Conservation (phyloP, 176 grass and related monocot species). For the Chloris gayana region DNA sequence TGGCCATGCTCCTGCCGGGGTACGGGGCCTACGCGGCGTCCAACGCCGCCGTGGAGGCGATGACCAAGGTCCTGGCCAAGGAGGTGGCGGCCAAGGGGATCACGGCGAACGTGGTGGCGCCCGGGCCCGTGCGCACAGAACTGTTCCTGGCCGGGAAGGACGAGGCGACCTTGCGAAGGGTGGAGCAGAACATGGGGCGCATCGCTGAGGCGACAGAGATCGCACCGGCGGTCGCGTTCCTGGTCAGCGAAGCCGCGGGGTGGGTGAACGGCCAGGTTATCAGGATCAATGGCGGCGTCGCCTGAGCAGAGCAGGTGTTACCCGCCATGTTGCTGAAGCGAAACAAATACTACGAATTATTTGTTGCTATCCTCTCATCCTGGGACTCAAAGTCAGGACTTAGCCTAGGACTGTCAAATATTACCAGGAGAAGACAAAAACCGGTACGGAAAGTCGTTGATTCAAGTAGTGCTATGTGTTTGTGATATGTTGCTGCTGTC, state of each 20-base stretch:
- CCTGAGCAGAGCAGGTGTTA: background rate
- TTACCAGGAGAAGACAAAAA: too few species aligned
- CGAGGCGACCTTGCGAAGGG: background rate
- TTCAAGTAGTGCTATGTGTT: too few species aligned
- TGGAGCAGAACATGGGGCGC: background rate
- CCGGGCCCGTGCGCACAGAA: constrained; percentile 50
- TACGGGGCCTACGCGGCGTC: constrained; percentile 67
- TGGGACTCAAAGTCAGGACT: too few species aligned
- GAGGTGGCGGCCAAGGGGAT: constrained; percentile 57
- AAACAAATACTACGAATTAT: background rate
- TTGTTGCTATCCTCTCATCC: background rate
- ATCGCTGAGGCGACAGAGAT: background rate
- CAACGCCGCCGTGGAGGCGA: constrained; percentile 74
- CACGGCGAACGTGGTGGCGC: constrained; percentile 74
- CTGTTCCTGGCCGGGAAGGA: background rate
- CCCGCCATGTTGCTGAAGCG: too few species aligned
- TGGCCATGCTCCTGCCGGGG: constrained; percentile 40
- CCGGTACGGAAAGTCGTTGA: too few species aligned
- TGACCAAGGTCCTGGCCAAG: constrained; percentile 69
- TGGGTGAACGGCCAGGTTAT: constrained; percentile 1
- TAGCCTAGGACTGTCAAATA: too few species aligned
- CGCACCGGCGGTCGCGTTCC: background rate
- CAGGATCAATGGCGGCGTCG: background rate
- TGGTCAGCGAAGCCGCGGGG: background rate
- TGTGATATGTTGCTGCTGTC: background rate